Evolutionary conservation across 768 basidiomycete genomes (phyloP), one percentile per base, ranked within the genome.

Genomic region (Amanita pseudoporphyria): DNA sequence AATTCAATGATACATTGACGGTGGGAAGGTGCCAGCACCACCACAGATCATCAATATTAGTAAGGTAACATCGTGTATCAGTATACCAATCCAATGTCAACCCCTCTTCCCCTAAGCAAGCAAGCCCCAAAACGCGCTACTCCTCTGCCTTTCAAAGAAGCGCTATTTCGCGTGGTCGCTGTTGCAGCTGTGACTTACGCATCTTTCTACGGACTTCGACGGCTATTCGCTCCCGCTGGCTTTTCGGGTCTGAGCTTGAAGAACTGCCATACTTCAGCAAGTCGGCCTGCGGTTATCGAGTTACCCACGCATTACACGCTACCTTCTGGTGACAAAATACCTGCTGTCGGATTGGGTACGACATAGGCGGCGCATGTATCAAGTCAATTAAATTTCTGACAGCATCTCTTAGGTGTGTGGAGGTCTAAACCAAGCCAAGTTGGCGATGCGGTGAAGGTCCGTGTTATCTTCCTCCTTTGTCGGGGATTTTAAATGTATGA

Each of bases 301-400:
- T 62, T 74, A 21, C 71, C 79, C 0, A 71, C 67, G 5, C 69
- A 81, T 60, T 84, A 71, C 57, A 73, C 70, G 1, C 67, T 87
- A 12, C 78, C 81, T 3, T 83, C 81, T 30, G 84, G 84, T 0
- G 77, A 82, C 55, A 71, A 73, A 53, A 84, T 87, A 26, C 84
- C 84, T 0, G 70, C 77, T 10, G 72, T 85, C 39, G 83, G 82
- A 3, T 69, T 85, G 18, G 82, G 82, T 81, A 64, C 33, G 58
- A 14, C n/a, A 35, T 10, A 44, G 3, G 30, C 21, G 10, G 4
- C 13, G 13, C 24, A 43, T 19, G 32, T 22, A 9, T 44, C 14
- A 6, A 22, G 12, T 28, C 13, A 5, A 12, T 18, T n/a, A n/a
- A n/a, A n/a, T 44, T 39, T 52, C 53, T 42, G 26, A 35, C 10